A percentile compares a stretch with the other conserved stretches of the same genome.
Conservation (phyloP, 495 filamentous ascomycete genomes). For the Tuber brumale region DNA sequence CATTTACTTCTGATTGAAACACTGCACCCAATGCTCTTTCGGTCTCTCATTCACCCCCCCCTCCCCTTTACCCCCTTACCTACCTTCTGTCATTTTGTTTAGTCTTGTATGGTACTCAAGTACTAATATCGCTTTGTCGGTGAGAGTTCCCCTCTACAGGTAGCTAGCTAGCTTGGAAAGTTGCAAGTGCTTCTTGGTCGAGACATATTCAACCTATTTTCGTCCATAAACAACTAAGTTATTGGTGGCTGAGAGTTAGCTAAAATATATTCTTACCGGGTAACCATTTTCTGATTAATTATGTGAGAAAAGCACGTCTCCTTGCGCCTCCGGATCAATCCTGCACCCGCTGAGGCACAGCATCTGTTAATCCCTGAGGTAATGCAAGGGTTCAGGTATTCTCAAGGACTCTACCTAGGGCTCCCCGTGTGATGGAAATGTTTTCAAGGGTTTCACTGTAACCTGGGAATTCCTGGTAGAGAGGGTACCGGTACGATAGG, state of each 20-base stretch:
- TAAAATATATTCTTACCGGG: not conserved
- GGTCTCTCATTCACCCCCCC: not conserved
- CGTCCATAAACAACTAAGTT: not conserved
- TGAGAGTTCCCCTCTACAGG: not conserved
- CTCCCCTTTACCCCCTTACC: too few relatives aligned
- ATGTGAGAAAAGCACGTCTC: not conserved
- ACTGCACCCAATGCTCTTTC: not conserved
- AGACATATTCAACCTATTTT: slow-evolving; percentile 3
- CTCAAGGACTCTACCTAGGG: not conserved
- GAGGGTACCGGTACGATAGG: not conserved
- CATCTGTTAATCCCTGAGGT: not conserved
- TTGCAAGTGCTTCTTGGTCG: not conserved
- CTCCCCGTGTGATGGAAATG: not conserved
- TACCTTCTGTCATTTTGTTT: not conserved
- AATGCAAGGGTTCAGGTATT: not conserved
- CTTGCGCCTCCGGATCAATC: not conserved
- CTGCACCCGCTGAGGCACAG: not conserved
- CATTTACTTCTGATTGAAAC: not conserved
- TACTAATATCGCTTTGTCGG: not conserved
- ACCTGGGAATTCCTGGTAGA: not conserved
- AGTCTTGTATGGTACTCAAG: not conserved
- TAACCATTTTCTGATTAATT: not conserved
- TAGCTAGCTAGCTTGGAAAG: not conserved
- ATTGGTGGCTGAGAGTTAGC: not conserved
- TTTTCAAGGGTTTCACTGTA: not conserved